Percentiles rank a stretch among this genome's conserved stretches.
Conservation (phyloP, 2,329 filamentous ascomycete genomes). For the Verticillium klebahnii region DNA sequence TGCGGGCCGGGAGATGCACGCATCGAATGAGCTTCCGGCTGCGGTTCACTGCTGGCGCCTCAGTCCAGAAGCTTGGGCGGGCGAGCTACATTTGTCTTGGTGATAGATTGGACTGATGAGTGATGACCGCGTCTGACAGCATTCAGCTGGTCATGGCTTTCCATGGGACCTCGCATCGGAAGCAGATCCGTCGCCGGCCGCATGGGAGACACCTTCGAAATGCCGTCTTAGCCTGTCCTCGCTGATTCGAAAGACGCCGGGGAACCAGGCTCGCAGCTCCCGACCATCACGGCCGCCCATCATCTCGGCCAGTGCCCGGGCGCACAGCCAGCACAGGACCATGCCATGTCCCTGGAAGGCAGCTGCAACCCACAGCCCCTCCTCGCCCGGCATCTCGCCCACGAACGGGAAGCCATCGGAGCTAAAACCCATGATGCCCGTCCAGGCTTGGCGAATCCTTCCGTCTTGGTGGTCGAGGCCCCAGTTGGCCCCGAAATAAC, state of each 20-base stretch:
- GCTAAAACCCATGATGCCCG: conserved; percentile 53
- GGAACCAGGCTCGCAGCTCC: conserved; percentile 44
- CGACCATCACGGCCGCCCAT: conserved; percentile 31
- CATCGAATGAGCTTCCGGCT: not conserved
- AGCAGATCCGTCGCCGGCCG: not conserved
- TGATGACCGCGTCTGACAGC: not conserved
- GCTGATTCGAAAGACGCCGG: conserved; percentile 42
- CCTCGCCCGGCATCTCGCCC: conserved; percentile 38
- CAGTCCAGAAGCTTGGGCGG: not conserved
- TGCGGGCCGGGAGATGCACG: not conserved
- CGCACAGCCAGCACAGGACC: conserved; percentile 58
- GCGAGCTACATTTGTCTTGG: not conserved
- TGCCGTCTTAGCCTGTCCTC: conserved; percentile 32
- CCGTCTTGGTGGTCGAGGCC: conserved; percentile 35
- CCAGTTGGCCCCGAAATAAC: conserved; percentile 51
- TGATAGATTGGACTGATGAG: not conserved
- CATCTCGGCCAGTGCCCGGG: conserved; percentile 53
- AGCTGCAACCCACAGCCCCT: conserved; percentile 49
- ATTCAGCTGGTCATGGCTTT: not conserved
- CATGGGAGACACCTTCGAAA: conserved; percentile 3
- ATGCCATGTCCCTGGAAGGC: conserved; percentile 65
- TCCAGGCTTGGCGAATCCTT: conserved; percentile 42
- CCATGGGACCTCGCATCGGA: not conserved
- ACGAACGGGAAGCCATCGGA: conserved; percentile 49
- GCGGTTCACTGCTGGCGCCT: not conserved